These are phyloP conservation scores for Neocucurbitaria cava DNA, from an alignment of 2,329 filamentous ascomycete genomes.

Conservation along the genomic window DNA sequence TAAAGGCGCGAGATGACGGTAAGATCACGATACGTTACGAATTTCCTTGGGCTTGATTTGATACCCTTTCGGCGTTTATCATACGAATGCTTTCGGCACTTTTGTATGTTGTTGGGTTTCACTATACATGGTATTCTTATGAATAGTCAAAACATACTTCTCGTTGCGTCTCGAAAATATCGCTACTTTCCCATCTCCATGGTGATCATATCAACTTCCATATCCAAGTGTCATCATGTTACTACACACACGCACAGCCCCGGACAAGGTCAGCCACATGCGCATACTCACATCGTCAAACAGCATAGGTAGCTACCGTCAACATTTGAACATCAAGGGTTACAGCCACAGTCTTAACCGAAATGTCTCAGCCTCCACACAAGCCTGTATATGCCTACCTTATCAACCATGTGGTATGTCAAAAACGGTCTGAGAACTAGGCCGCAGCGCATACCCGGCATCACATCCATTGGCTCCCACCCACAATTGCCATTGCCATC, in stretches of 20 bases:
- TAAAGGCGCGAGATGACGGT: background rate
- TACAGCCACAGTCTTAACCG: background rate
- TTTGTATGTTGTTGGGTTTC: background rate
- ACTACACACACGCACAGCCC: background rate
- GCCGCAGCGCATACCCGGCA: background rate
- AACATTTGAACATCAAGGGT: background rate
- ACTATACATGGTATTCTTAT: background rate
- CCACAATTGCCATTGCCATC: background rate
- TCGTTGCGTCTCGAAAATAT: background rate
- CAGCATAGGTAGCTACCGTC: background rate
- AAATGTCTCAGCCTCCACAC: constrained; percentile 1
- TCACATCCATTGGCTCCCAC: background rate
- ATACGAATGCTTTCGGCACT: background rate
- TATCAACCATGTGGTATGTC: background rate
- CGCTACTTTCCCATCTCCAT: background rate
- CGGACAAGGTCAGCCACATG: background rate
- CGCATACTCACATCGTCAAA: background rate
- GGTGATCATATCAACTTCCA: background rate
- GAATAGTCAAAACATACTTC: background rate
- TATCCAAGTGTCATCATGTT: background rate
- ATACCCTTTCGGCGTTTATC: background rate
- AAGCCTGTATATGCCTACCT: background rate
- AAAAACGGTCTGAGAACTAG: background rate
- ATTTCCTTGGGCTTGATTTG: background rate
- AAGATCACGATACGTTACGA: background rate